Evolutionary conservation across 768 basidiomycete genomes (phyloP).

Genomic region (Xanthoconium stramineum): DNA sequence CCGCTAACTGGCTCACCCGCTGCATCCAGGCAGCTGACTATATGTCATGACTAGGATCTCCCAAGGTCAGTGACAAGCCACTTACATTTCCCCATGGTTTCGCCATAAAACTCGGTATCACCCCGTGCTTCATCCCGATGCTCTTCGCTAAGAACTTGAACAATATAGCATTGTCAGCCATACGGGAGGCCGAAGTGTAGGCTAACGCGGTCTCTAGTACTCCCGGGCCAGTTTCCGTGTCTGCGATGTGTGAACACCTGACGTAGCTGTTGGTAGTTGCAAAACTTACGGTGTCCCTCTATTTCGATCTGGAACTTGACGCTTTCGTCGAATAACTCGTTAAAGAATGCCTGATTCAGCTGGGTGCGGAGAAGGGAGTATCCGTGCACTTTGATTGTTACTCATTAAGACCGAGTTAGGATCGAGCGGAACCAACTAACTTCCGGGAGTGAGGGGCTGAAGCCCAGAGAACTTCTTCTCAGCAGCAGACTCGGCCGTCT

Average conservation of each 20-base stretch:
- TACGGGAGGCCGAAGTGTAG: constrained; percentile 72
- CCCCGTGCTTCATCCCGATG: constrained; percentile 81
- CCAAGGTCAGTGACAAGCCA: constrained; percentile 5
- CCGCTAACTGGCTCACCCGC: constrained; percentile 55
- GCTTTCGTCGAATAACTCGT: constrained; percentile 78
- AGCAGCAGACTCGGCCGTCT: constrained; percentile 73
- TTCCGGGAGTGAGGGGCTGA: constrained; percentile 85
- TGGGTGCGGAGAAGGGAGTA: constrained; percentile 92
- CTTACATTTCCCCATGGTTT: constrained; percentile 92
- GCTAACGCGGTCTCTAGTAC: constrained; percentile 86
- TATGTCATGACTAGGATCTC: constrained; percentile 3
- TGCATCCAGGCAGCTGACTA: constrained; percentile 85
- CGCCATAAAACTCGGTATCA: constrained; percentile 97
- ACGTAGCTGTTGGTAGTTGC: background rate
- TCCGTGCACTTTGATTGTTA: constrained; percentile 74
- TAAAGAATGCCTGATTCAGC: constrained; percentile 85
- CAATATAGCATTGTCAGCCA: constrained; percentile 89
- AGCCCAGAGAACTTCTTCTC: constrained; percentile 78
- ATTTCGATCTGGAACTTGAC: constrained; percentile 71
- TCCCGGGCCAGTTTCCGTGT: constrained; percentile 91
- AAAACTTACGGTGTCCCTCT: constrained; percentile 73
- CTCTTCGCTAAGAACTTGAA: constrained; percentile 95
- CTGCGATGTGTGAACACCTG: constrained; percentile 34
- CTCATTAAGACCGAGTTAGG: background rate
- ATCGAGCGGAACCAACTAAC: constrained; percentile 45